Evolutionary conservation across 2,329 filamentous ascomycete genomes (phyloP), one percentile per base, ranked within the genome.

Genomic region (Paramyrothecium roridum): DNA sequence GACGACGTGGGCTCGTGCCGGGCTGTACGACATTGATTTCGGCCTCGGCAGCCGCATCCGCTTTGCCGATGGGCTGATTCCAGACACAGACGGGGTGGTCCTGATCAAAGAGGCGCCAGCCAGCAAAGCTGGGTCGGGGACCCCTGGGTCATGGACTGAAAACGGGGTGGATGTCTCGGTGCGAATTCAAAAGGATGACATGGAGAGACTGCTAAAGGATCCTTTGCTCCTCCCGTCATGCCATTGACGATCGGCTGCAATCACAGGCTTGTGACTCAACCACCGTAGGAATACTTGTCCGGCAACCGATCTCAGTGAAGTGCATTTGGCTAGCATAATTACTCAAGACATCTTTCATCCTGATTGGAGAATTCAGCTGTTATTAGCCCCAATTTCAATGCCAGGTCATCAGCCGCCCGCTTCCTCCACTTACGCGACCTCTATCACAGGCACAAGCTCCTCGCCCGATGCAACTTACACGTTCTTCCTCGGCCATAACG

Each of bases 11-110:
- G 63, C 59, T 2, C 56, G 64, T 1, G 59, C 65, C 0, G 64
- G 64, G 0, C 49, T 67, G 2, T 67, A 67, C n/a, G 55, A 58
- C 8, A 53, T 67, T 2, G 61, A 67, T 19, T 67, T 67, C 46
- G 65, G 65, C 0, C 33, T 65, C 3, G 59, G 48, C 2, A 56
- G 57, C 1, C 19, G 8, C 0, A 56, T 64, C 3, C 53, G 51
- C 2, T 67, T 61, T 34, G 59, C 56, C 2, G 64, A 67, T 11
- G 63, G 63, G 2, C 34, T 65, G 1, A 40, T 65, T 6, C 64
- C 64, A 0, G 55, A 59, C 4, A 56, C 64, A 56, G 63, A 66
- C 50, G 64, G 64, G 0, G 49, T 46, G 33, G n/a, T 65, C 3
- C 3, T 64, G 10, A 64, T 66, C 40, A 66, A 66, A 21, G 64